These are phyloP conservation scores for Mycena rebaudengoi DNA, from an alignment of 768 basidiomycete genomes.

Conservation along the genomic window DNA sequence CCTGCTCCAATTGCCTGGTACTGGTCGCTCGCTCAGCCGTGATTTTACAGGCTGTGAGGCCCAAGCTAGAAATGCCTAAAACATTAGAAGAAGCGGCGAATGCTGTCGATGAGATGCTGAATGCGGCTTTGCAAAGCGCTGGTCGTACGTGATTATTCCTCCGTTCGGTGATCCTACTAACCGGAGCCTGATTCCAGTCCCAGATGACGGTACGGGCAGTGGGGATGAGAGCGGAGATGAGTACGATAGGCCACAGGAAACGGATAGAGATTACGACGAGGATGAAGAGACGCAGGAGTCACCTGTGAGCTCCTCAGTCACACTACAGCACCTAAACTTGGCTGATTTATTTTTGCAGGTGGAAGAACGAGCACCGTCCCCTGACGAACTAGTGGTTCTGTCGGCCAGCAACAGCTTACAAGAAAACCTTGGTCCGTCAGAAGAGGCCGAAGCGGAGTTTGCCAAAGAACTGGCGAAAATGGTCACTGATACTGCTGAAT, in stretches of 20 bases:
- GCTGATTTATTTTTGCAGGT: slow-evolving; percentile 42
- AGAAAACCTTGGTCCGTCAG: slow-evolving; percentile 82
- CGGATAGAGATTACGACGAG: slow-evolving; percentile 72
- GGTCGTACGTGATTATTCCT: slow-evolving; percentile 50
- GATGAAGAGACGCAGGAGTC: slow-evolving; percentile 62
- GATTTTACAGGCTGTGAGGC: slow-evolving; percentile 80
- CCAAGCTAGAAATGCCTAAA: slow-evolving; percentile 75
- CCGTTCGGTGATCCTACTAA: slow-evolving; percentile 18
- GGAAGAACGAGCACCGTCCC: slow-evolving; percentile 80
- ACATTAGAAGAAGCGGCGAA: slow-evolving; percentile 85
- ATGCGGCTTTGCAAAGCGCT: slow-evolving; percentile 65
- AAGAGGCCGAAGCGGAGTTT: slow-evolving; percentile 93
- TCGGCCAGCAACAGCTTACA: slow-evolving; percentile 62
- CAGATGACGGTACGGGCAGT: slow-evolving; percentile 54
- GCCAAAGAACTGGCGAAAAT: slow-evolving; percentile 96
- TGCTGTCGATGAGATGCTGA: slow-evolving; percentile 93
- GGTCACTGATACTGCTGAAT: slow-evolving; percentile 87
- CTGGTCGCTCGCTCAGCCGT: background rate
- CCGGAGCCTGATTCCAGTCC: slow-evolving; percentile 25
- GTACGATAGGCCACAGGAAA: slow-evolving; percentile 55
- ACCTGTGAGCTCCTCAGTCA: slow-evolving; percentile 50
- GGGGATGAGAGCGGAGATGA: slow-evolving; percentile 77
- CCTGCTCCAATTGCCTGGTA: background rate
- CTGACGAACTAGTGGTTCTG: slow-evolving; percentile 81
- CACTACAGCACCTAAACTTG: background rate